Conservation (phyloP, 106 monocot species). For the Alisma plantagoaquatica region DNA sequence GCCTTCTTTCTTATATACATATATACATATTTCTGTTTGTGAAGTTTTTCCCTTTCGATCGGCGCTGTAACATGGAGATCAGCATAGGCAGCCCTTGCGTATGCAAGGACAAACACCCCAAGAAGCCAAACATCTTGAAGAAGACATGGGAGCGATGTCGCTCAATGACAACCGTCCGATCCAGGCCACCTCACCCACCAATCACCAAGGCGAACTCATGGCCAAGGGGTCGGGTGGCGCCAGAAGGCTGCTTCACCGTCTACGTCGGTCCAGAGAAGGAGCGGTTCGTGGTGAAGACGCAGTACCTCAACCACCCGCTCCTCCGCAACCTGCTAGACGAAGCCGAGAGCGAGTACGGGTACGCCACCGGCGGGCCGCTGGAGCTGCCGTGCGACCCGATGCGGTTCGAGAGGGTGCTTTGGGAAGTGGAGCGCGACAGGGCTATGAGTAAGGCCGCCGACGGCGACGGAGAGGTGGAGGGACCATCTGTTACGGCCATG, state of each 20-base stretch:
- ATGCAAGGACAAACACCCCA: neutral
- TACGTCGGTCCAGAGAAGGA: slow-evolving; percentile 20
- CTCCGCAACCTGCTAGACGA: slow-evolving; percentile 22
- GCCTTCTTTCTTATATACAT: neutral
- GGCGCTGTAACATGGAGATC: neutral
- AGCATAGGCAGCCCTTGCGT: neutral
- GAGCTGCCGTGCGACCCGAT: slow-evolving; percentile 22
- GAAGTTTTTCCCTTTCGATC: neutral
- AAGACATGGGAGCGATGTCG: slow-evolving; percentile 21
- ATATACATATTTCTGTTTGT: neutral
- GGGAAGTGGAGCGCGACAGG: slow-evolving; percentile 17
- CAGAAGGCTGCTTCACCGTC: slow-evolving; percentile 23
- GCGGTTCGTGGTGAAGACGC: slow-evolving; percentile 17
- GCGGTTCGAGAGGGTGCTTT: slow-evolving; percentile 14
- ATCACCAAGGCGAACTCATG: slow-evolving; percentile 3
- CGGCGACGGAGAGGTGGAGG: neutral
- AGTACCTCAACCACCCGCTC: slow-evolving; percentile 24
- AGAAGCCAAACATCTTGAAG: too few relatives aligned
- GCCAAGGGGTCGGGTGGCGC: slow-evolving; percentile 11
- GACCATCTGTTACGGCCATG: neutral
- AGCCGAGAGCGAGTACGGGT: slow-evolving; percentile 26
- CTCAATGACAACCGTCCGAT: neutral
- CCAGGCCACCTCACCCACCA: neutral
- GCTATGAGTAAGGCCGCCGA: neutral
- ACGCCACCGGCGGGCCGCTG: slow-evolving; percentile 13